Percentiles rank a stretch among this genome's conserved stretches.
phyloP scores from a whole-genome alignment of 495 filamentous ascomycete species.

The Chaetomium fimeti region DNA sequence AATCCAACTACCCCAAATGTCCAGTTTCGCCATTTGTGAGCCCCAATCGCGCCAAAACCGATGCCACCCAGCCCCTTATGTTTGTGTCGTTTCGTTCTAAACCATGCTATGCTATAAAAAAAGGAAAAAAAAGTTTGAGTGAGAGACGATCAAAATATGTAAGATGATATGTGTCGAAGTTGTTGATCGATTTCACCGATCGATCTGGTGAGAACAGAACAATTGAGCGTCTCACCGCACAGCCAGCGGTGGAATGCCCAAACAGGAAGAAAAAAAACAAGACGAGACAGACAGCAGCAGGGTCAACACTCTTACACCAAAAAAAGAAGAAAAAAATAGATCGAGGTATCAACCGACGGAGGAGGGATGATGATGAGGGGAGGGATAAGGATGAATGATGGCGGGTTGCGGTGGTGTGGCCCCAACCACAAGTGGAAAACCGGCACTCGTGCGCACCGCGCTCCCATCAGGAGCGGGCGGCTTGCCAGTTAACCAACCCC shows the following conservation, averaged over 20 bases:
- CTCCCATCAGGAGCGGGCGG: slow-evolving; percentile 44
- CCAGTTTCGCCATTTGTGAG: slow-evolving; percentile 28
- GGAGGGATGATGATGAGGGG: slow-evolving; percentile 3
- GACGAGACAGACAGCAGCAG: slow-evolving; percentile 29
- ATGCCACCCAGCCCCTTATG: slow-evolving; percentile 14
- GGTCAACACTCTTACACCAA: slow-evolving; percentile 33
- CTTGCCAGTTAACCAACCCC: slow-evolving; percentile 88
- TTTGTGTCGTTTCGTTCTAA: slow-evolving; percentile 35
- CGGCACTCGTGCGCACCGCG: slow-evolving; percentile 32
- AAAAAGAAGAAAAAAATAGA: slow-evolving; percentile 19
- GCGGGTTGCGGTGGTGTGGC: slow-evolving; percentile 15
- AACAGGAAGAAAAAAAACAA: slow-evolving; percentile 16
- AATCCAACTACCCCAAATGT: slow-evolving; percentile 33
- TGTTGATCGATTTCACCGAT: background rate
- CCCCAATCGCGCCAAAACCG: slow-evolving; percentile 12
- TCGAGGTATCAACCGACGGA: slow-evolving; percentile 25
- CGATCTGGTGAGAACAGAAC: slow-evolving; percentile 18
- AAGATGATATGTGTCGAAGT: slow-evolving; percentile 20
- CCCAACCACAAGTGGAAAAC: slow-evolving; percentile 57
- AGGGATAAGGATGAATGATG: background rate
- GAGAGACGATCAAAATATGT: slow-evolving; percentile 19
- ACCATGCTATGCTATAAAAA: slow-evolving; percentile 37
- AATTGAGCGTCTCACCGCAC: slow-evolving; percentile 9
- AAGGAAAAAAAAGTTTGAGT: slow-evolving; percentile 18
- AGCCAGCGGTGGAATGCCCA: background rate